Percentiles rank a stretch among this genome's conserved stretches.
Conservation (phyloP, 495 filamentous ascomycete genomes). For the Sphaerosporella brunnea region DNA sequence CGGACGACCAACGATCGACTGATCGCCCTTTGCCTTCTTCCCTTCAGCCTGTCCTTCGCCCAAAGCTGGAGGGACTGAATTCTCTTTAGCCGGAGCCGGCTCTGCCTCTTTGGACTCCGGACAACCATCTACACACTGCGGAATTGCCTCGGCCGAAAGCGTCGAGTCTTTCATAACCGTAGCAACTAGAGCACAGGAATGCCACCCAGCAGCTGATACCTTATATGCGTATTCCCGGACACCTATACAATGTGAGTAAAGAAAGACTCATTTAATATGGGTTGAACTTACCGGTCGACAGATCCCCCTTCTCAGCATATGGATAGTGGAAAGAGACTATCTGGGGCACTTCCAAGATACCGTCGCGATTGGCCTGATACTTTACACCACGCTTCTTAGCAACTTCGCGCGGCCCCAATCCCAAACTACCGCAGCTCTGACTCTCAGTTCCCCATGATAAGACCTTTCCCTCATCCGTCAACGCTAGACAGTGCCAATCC, state of each 20-base stretch:
- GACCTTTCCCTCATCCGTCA: slow-evolving; percentile 17
- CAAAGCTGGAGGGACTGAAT: not conserved
- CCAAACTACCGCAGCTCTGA: slow-evolving; percentile 17
- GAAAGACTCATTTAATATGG: not conserved
- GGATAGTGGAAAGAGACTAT: slow-evolving; percentile 17
- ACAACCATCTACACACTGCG: not conserved
- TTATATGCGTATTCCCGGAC: slow-evolving; percentile 1
- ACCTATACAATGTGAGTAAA: not conserved
- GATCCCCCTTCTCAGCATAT: slow-evolving; percentile 4
- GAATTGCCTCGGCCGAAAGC: not conserved
- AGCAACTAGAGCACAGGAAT: slow-evolving; percentile 20
- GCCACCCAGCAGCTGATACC: slow-evolving; percentile 22
- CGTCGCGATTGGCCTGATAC: not conserved
- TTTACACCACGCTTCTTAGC: not conserved
- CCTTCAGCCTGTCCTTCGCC: not conserved
- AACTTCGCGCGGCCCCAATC: slow-evolving; percentile 11
- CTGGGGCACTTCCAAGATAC: slow-evolving; percentile 8
- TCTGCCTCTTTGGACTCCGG: not conserved
- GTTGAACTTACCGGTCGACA: not conserved
- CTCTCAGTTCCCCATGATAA: slow-evolving; percentile 23
- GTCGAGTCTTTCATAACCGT: not conserved
- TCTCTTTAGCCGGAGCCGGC: too few relatives aligned
- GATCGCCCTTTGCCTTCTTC: not conserved
- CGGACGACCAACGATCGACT: not conserved
- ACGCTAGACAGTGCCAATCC: slow-evolving; percentile 22